Base-by-base conservation (phyloP, 805 yeast species). In the Candida sakaeoensis region DNA sequence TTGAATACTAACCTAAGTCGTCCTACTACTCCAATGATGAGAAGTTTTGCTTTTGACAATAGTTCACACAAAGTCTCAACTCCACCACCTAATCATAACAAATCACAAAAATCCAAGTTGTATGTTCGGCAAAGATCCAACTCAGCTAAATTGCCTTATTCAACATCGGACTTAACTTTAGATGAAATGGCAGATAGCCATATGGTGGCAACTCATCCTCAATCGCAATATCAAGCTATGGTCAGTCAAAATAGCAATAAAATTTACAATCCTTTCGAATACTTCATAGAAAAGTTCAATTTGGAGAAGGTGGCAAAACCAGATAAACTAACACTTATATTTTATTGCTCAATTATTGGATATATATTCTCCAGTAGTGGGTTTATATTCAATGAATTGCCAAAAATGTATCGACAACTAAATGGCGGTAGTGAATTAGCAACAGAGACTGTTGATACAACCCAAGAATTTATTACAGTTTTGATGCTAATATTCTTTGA, bases 301-400 rank as follows among this genome's bases (percentile, higher is more conserved):
- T 40, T 49, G 19, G 50, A 48, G 14, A 40, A 49, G 19, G 43
- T 45, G 37, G 60, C 62, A 21, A 79, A 77, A 53, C 85, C 90
- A 18, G 95, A 87, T 57, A 86, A 86, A 58, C 64, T 89, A 55
- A 84, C 93, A 14, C 68, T 88, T n/a, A 71, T 88, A 45, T 74
- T 86, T 38, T 88, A 87, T 58, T 83, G 93, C 45, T 85, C 95
- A 0, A 58, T 77, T 4, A 68, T 82, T 37, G 96, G 96, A 2
- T 77, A 83, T 41, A 42, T 72, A 0, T 72, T 85, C 33, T 83
- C 95, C 1, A 65, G 82, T n/a, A 82, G 85, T 1, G 79, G 90
- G 55, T 86, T 91, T 68, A 46, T 83, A 18, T 65, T 72, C 16
- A 70, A 79, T 39, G 96, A 89, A 52, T 76, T 75, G 1, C 66